Percentiles rank a stretch among this genome's conserved stretches.
These are phyloP conservation scores for Blastobotrys petasosporus DNA, from an alignment of 1,139 yeast species.

Conservation along the genomic window DNA sequence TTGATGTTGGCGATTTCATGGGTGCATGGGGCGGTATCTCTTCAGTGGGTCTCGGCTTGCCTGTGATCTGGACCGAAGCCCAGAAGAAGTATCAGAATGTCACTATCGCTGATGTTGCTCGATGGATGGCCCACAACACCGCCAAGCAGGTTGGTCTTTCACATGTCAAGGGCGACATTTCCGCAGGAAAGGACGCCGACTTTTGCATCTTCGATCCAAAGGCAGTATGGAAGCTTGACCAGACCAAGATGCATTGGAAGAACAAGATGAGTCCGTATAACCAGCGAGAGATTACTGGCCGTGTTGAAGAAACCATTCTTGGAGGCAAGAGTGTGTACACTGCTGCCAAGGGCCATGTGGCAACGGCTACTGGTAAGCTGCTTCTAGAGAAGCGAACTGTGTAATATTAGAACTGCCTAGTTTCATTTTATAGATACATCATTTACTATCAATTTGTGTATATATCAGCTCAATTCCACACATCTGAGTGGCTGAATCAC, in stretches of 20 bases:
- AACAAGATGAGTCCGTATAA: slow-evolving; percentile 85
- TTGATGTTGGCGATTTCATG: slow-evolving; percentile 80
- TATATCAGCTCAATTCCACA: no score
- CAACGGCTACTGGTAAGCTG: slow-evolving; percentile 18
- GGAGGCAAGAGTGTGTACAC: slow-evolving; percentile 68
- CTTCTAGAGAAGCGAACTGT: slow-evolving; percentile 15
- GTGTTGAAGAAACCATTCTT: slow-evolving; percentile 69
- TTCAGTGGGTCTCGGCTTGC: slow-evolving; percentile 85
- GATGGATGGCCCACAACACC: slow-evolving; percentile 78
- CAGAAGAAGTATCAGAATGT: slow-evolving; percentile 37
- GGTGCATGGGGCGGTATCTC: slow-evolving; percentile 98
- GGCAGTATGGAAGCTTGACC: slow-evolving; percentile 48
- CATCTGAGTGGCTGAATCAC: no score
- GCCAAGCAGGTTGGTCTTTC: slow-evolving; percentile 78
- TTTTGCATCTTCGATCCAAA: slow-evolving; percentile 71
- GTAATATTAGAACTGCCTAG: no score
- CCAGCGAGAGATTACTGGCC: slow-evolving; percentile 62
- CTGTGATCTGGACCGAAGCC: slow-evolving; percentile 74
- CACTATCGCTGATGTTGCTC: slow-evolving; percentile 54
- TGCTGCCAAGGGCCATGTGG: slow-evolving; percentile 15
- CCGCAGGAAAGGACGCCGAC: slow-evolving; percentile 80
- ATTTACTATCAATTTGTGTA: no score
- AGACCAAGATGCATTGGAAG: slow-evolving; percentile 62
- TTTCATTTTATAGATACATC: no score
- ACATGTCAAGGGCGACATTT: slow-evolving; percentile 65